Evolutionary conservation across 768 basidiomycete species (phyloP).

Genomic region (Tricholoma hemisulphureum): DNA sequence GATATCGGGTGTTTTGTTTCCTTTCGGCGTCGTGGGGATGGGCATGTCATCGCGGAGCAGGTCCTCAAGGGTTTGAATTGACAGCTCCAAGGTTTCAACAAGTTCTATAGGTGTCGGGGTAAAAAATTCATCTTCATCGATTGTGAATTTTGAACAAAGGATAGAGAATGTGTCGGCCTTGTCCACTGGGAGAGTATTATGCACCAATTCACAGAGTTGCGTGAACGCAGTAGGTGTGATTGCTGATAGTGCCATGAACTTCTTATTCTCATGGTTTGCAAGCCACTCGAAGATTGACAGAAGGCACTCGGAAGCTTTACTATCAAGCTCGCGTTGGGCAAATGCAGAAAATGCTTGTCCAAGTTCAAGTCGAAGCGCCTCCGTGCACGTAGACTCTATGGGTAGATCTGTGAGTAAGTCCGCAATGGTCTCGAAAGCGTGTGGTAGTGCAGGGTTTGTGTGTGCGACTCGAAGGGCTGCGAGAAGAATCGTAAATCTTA

Average conservation of each 20-base stretch:
- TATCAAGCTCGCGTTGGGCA: slow-evolving; percentile 31
- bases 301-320: slow-evolving; percentile 36
- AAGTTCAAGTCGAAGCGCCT: slow-evolving; percentile 33
- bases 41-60: slow-evolving; percentile 38
- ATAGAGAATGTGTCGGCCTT: slow-evolving; percentile 19
- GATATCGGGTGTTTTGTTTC: slow-evolving; percentile 44
- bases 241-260: slow-evolving; percentile 46
- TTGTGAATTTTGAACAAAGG: slow-evolving; percentile 29
- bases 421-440: slow-evolving; percentile 2
- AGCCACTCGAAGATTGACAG: slow-evolving; percentile 58
- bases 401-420: background rate
- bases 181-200: slow-evolving; percentile 22
- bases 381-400: slow-evolving; percentile 22
- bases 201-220: slow-evolving; percentile 42
- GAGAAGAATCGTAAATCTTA: slow-evolving; percentile 33
- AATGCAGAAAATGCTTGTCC: slow-evolving; percentile 33
- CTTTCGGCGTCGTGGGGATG: slow-evolving; percentile 45
- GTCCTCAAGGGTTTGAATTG: slow-evolving; percentile 46
- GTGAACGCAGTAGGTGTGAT: slow-evolving; percentile 47
- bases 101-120: slow-evolving; percentile 31
- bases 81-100: slow-evolving; percentile 42
- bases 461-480: slow-evolving; percentile 31
- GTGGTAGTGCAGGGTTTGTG: slow-evolving; percentile 23
- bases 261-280: slow-evolving; percentile 40
- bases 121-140: slow-evolving; percentile 43